Percentiles rank a stretch among this genome's conserved stretches.
phyloP scores from a whole-genome alignment of 768 basidiomycete genomes.

The Pulveroboletus sp. region DNA sequence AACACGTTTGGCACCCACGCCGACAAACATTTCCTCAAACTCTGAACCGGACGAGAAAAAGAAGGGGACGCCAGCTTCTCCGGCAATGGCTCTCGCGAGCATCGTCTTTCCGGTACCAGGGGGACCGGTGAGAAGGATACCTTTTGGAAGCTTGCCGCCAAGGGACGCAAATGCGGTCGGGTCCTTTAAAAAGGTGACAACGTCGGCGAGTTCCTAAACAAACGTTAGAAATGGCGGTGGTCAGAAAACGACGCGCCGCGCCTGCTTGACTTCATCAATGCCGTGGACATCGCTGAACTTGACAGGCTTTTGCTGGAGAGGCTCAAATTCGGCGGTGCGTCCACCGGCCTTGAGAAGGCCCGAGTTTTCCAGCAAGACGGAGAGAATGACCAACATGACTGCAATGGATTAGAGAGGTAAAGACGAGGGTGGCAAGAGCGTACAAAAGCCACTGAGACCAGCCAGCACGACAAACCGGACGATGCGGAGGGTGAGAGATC shows the following conservation, averaged over 20 bases:
- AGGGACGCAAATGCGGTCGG: conserved; percentile 86
- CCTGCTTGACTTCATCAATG: conserved; percentile 95
- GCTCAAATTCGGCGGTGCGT: conserved; percentile 79
- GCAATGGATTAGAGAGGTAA: conserved; percentile 4
- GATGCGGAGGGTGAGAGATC: conserved; percentile 61
- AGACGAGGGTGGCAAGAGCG: conserved; percentile 26
- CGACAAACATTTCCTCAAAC: conserved; percentile 98
- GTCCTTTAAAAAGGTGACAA: conserved; percentile 94
- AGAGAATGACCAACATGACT: conserved; percentile 84
- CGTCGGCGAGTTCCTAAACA: conserved; percentile 82
- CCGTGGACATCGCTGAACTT: conserved; percentile 97
- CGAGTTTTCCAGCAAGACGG: conserved; percentile 89
- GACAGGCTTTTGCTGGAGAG: conserved; percentile 74
- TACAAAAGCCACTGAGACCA: conserved; percentile 63
- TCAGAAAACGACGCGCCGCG: conserved; percentile 29
- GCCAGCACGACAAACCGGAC: conserved; percentile 60
- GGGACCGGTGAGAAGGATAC: conserved; percentile 85
- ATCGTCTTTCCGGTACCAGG: conserved; percentile 85
- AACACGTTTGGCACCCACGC: conserved; percentile 92
- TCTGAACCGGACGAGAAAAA: conserved; percentile 96
- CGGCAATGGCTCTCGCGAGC: conserved; percentile 95
- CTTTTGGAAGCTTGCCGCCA: conserved; percentile 93
- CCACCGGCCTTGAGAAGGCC: conserved; percentile 90
- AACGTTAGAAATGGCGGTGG: conserved; percentile 2
- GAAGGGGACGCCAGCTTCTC: conserved; percentile 97